phyloP scores from a whole-genome alignment of 495 filamentous ascomycete genomes.

The Chaetomium fimeti region DNA sequence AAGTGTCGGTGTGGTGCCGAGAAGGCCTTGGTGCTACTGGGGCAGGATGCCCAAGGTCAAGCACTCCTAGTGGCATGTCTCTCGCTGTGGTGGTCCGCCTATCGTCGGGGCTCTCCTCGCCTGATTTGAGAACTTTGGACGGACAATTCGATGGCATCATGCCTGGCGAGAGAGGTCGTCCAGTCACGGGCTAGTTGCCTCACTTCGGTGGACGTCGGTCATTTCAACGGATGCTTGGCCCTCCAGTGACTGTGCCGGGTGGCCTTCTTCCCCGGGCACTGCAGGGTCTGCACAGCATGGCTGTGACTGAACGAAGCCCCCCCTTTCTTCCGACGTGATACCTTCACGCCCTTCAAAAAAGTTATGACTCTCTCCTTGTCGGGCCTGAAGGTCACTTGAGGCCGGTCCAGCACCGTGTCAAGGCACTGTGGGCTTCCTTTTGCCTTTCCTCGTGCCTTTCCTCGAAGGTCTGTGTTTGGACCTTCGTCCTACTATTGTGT shows the following conservation, averaged over 20 bases:
- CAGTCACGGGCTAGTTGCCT: constrained; percentile 2
- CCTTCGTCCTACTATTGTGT: not conserved
- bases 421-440: constrained; percentile 9
- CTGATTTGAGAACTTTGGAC: not conserved
- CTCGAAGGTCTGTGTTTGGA: not conserved
- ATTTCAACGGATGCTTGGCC: not conserved
- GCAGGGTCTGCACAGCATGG: constrained; percentile 7
- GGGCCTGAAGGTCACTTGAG: not conserved
- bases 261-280: not conserved
- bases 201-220: not conserved
- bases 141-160: not conserved
- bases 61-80: too few species aligned
- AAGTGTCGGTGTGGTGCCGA: constrained; percentile 6
- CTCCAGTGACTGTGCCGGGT: not conserved
- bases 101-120: not conserved
- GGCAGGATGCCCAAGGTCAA: not conserved
- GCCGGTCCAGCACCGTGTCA: constrained; percentile 4
- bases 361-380: not conserved
- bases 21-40: not conserved
- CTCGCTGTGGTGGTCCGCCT: not conserved
- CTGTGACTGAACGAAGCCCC: not conserved
- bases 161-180: not conserved
- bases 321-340: not conserved
- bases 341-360: not conserved
- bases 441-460: too few species aligned